Evolutionary conservation across 2,329 filamentous ascomycete species (phyloP).

Genomic region (Harringtonia lauricola): DNA sequence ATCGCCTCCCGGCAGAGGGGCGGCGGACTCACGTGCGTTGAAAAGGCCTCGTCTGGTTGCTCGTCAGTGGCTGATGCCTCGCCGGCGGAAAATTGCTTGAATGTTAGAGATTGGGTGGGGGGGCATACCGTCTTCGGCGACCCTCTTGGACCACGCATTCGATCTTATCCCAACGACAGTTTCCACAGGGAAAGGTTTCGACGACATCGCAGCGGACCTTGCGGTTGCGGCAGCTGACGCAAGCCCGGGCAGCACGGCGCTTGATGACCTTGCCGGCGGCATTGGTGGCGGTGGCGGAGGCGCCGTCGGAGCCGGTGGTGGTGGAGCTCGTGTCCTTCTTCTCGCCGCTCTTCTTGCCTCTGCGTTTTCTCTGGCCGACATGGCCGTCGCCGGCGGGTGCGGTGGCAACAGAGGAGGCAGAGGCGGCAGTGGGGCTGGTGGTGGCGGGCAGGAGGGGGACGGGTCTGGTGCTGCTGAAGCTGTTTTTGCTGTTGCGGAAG

Average conservation of each 20-base stretch:
- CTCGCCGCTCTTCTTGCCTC: constrained; percentile 9
- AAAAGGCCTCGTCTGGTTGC: constrained; percentile 9
- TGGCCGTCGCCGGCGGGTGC: neutral
- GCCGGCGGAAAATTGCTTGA: too few species aligned
- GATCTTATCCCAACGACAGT: constrained; percentile 72
- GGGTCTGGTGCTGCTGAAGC: constrained; percentile 6
- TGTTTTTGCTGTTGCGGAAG: constrained; percentile 1
- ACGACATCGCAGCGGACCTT: constrained; percentile 94
- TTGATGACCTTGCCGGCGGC: constrained; percentile 47
- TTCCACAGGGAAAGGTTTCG: constrained; percentile 77
- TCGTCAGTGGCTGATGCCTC: neutral
- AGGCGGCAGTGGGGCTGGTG: neutral
- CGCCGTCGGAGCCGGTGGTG: constrained; percentile 8
- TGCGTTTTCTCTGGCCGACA: constrained; percentile 7
- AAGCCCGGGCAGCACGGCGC: constrained; percentile 81
- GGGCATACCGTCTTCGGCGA: constrained; percentile 71
- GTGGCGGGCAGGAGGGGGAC: constrained; percentile 2
- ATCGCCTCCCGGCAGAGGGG: constrained; percentile 2
- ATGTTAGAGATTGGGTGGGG: too few species aligned
- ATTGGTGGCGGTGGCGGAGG: constrained; percentile 18
- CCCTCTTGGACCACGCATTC: constrained; percentile 71
- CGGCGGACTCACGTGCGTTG: constrained; percentile 10
- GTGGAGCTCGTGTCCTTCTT: constrained; percentile 6
- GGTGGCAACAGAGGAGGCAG: neutral
- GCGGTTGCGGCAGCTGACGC: constrained; percentile 75